phyloP scores from a whole-genome alignment of 768 basidiomycete species.

The Termitomyces sp. region DNA sequence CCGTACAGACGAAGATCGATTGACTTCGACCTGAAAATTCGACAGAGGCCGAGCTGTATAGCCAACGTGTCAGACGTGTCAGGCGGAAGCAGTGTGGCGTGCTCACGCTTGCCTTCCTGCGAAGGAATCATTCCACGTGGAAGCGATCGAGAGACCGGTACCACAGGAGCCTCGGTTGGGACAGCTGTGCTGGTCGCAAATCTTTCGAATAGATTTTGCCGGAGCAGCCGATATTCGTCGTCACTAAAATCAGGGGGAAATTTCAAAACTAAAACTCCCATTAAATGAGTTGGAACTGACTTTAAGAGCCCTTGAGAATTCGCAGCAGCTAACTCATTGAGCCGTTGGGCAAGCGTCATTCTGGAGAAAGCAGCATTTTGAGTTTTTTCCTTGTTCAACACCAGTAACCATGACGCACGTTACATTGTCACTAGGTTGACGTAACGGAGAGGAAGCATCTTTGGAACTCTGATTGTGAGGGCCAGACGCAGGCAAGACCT shows the following conservation, averaged over 20 bases:
- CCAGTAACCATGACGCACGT: conserved; percentile 43
- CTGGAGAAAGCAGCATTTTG: conserved; percentile 34
- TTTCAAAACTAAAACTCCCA: background rate
- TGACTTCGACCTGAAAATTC: conserved; percentile 40
- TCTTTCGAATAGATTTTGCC: conserved; percentile 83
- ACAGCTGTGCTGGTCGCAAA: conserved; percentile 57
- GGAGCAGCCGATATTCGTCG: conserved; percentile 81
- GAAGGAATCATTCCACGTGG: conserved; percentile 28
- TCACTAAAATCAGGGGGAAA: conserved; percentile 47
- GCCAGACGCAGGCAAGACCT: conserved; percentile 19
- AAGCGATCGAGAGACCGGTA: conserved; percentile 47
- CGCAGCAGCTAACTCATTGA: conserved; percentile 77
- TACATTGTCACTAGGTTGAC: conserved; percentile 46
- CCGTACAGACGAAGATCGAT: conserved; percentile 50
- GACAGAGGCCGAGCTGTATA: conserved; percentile 36
- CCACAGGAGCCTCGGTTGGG: conserved; percentile 62
- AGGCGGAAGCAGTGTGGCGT: conserved; percentile 1
- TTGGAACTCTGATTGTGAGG: conserved; percentile 24
- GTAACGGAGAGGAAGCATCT: conserved; percentile 26
- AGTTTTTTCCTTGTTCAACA: background rate
- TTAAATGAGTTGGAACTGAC: conserved; percentile 38
- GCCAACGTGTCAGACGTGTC: conserved; percentile 4
- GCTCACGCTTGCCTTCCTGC: conserved; percentile 35
- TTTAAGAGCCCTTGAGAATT: conserved; percentile 79
- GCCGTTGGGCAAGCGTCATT: conserved; percentile 72